These are phyloP conservation scores for Eimeria falciformis DNA, from an alignment of 169 alveolate species.

Conservation along the genomic window DNA sequence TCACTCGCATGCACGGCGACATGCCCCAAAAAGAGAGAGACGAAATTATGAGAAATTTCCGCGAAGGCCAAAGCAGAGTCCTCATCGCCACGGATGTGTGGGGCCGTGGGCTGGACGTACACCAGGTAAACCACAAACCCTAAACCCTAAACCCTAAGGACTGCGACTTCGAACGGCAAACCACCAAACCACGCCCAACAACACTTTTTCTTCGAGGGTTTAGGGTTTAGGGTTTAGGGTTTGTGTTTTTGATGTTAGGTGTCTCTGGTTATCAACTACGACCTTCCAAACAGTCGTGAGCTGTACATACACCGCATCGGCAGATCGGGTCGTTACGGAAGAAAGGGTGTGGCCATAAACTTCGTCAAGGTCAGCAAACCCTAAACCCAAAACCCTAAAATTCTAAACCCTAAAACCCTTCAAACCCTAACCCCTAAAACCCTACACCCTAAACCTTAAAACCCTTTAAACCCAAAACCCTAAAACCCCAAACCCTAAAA, in stretches of 20 bases:
- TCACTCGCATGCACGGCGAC: slow-evolving; percentile 97
- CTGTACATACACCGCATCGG: slow-evolving; percentile 98
- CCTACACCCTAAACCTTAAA: too few species aligned
- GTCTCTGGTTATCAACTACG: slow-evolving; percentile 98
- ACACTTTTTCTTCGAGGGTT: not conserved
- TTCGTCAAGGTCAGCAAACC: slow-evolving; percentile 92
- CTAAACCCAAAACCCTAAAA: not conserved
- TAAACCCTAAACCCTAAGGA: not conserved
- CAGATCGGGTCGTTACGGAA: slow-evolving; percentile 99
- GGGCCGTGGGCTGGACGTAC: slow-evolving; percentile 99
- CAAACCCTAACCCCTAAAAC: not conserved
- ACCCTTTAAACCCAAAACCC: too few species aligned
- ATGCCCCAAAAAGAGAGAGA: slow-evolving; percentile 98
- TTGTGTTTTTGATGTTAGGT: slow-evolving; percentile 79
- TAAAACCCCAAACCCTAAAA: too few species aligned
- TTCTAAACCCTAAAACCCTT: not conserved
- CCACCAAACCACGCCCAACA: too few species aligned
- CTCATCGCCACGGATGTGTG: slow-evolving; percentile 98
- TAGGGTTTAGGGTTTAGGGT: slow-evolving; percentile 34
- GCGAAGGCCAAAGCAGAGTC: slow-evolving; percentile 97
- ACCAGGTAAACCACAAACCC: slow-evolving; percentile 87
- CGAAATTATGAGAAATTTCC: slow-evolving; percentile 94
- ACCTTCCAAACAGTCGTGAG: slow-evolving; percentile 98
- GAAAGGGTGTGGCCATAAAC: slow-evolving; percentile 99
- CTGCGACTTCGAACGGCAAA: not conserved